Evolutionary conservation across 345 rosid species (phyloP).

Genomic region (Eucalyptus sideroxylon): DNA sequence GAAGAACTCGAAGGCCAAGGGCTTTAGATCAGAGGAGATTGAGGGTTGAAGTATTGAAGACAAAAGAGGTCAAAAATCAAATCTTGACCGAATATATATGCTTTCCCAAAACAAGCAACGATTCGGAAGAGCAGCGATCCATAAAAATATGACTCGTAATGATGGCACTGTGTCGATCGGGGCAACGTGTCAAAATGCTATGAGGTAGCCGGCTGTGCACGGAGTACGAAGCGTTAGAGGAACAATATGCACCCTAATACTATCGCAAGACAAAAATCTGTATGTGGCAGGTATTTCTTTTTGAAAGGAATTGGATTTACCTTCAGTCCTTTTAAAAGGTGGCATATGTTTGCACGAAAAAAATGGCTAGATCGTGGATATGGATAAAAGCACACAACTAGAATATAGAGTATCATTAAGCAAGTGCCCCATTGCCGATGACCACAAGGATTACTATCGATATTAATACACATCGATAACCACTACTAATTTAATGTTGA

Average conservation of each 20-base stretch:
- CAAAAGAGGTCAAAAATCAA: background rate
- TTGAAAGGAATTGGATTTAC: background rate
- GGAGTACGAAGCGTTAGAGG: background rate
- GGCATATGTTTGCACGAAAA: background rate
- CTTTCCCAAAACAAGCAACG: background rate
- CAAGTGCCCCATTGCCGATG: background rate
- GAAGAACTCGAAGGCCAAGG: background rate
- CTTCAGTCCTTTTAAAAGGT: background rate
- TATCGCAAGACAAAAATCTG: background rate
- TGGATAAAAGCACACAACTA: background rate
- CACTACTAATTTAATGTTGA: background rate
- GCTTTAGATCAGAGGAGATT: background rate
- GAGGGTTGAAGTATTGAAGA: background rate
- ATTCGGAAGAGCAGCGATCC: background rate
- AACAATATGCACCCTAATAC: background rate
- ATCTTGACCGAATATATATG: background rate
- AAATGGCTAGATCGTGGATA: background rate
- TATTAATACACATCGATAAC: background rate
- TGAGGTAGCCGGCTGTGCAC: background rate
- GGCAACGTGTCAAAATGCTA: background rate
- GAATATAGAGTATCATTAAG: background rate
- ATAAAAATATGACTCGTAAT: background rate
- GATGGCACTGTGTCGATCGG: background rate
- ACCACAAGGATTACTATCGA: background rate
- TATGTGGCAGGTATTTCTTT: background rate